Conservation (phyloP, 2,329 filamentous ascomycete genomes). For the Leptographium galeiforme region DNA sequence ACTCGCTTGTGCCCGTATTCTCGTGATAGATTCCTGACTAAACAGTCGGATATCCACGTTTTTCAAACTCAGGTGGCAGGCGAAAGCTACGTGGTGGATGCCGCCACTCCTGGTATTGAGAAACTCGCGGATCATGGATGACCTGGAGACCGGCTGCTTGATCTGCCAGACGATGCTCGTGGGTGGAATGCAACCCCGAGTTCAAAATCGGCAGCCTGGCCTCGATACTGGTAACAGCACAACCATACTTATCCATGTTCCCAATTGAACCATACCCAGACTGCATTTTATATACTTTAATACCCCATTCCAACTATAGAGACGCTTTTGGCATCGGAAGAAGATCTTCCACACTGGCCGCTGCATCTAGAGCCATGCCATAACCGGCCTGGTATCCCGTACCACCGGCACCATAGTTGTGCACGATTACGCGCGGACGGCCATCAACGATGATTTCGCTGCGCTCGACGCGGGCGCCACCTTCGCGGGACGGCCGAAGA, state of each 20-base stretch:
- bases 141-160: neutral
- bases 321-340: slow-evolving; percentile 5
- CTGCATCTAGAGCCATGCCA: slow-evolving; percentile 24
- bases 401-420: slow-evolving; percentile 32
- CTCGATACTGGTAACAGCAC: too few species aligned
- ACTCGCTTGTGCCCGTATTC: neutral
- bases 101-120: neutral
- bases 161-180: neutral
- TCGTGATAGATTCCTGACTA: neutral
- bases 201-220: neutral
- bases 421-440: slow-evolving; percentile 17
- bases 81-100: neutral
- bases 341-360: slow-evolving; percentile 17
- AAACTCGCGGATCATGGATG: neutral
- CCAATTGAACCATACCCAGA: too few species aligned
- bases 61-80: neutral
- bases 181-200: neutral
- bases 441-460: slow-evolving; percentile 12
- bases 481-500: slow-evolving; percentile 23
- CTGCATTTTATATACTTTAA: too few species aligned
- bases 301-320: neutral
- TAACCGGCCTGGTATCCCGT: slow-evolving; percentile 31
- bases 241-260: too few species aligned
- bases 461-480: slow-evolving; percentile 28
- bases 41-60: neutral